Conservation (phyloP, 2,329 filamentous ascomycete genomes). For the Lachnellula arida region DNA sequence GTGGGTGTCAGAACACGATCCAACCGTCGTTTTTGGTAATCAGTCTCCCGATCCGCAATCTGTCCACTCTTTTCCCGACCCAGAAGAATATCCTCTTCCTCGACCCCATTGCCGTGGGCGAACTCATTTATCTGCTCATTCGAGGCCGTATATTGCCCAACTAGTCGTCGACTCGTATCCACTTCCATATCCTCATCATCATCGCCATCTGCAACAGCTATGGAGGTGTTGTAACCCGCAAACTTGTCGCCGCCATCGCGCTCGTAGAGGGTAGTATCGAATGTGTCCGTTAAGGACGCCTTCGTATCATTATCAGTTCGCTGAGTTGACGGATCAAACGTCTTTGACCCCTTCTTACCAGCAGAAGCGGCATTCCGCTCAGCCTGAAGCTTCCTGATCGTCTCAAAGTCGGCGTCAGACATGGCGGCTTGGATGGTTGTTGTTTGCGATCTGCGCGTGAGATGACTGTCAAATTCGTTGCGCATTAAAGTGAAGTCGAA, state of each 20-base stretch:
- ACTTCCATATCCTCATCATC: constrained; percentile 76
- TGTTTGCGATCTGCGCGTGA: constrained; percentile 3
- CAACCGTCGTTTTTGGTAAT: constrained; percentile 95
- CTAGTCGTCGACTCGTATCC: constrained; percentile 70
- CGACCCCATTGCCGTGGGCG: constrained; percentile 75
- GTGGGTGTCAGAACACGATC: constrained; percentile 83
- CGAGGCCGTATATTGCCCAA: constrained; percentile 94
- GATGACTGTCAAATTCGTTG: background rate
- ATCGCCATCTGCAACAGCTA: constrained; percentile 73
- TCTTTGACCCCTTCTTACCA: constrained; percentile 75
- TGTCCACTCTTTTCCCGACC: constrained; percentile 83
- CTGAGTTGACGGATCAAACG: constrained; percentile 74
- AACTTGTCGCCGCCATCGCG: constrained; percentile 73
- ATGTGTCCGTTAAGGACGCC: constrained; percentile 83
- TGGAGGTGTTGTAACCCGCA: constrained; percentile 85
- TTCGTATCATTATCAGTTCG: constrained; percentile 81
- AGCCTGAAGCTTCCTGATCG: constrained; percentile 81
- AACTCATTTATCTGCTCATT: constrained; percentile 92
- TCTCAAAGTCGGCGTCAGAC: constrained; percentile 81
- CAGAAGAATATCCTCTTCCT: constrained; percentile 85
- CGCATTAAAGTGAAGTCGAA: background rate
- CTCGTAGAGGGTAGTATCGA: constrained; percentile 86
- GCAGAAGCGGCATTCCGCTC: constrained; percentile 82
- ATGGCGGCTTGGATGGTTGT: constrained; percentile 35
- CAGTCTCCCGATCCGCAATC: constrained; percentile 89